Base-by-base conservation (phyloP, 2,329 filamentous ascomycete genomes). In the Claviceps africana region DNA sequence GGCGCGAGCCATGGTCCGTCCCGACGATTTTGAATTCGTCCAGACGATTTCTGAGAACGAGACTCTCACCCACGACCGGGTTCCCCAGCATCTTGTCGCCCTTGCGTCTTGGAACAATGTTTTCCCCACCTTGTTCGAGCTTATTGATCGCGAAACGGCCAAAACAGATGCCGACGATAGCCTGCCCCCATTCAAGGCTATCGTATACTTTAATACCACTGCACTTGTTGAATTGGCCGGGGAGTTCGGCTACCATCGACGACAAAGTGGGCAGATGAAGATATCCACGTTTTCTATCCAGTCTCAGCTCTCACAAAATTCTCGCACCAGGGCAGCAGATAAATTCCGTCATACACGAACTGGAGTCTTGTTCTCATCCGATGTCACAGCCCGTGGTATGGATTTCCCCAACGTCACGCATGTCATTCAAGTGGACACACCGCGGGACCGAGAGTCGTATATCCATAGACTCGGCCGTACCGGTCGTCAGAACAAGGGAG, bases 21-120 rank as follows among this genome's bases (percentile, higher is more conserved):
- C 80, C 1, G 73, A 76, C 55, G 77, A 88, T 59, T 97, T 95
- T 67, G 81, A 94, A 64, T 95, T 93, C 61, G 81, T 96, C 55
- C 86, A 91, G 67, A 95, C 88, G n/a, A 86, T 98, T 55, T 72
- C 77, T 53, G 80, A 85, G 53, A 80, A 94, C 57, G 93, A 97
- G 59, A 75, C 77, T 2, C 86, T 88, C 33, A 97, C 93, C 2
- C 93, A 97, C 67, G 77, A 88, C 56, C 78, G 78, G 53, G 84
- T 98, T 1, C 86, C 88, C 2, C 93, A 98, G 66, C 79, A 86
- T 61, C 71, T 88, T 37, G 81, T 93, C 37, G 68, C 75, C 8
- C 71, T 88, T 19, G 66, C 72, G 1, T 80, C 83, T 33, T 83
- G 87, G 64, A 83, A 88, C 61, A 94, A 96, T 65, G 70, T 83